These are phyloP conservation scores for Amylostereum chailletii DNA, from an alignment of 1,284 basidiomycete species.

Conservation along the genomic window DNA sequence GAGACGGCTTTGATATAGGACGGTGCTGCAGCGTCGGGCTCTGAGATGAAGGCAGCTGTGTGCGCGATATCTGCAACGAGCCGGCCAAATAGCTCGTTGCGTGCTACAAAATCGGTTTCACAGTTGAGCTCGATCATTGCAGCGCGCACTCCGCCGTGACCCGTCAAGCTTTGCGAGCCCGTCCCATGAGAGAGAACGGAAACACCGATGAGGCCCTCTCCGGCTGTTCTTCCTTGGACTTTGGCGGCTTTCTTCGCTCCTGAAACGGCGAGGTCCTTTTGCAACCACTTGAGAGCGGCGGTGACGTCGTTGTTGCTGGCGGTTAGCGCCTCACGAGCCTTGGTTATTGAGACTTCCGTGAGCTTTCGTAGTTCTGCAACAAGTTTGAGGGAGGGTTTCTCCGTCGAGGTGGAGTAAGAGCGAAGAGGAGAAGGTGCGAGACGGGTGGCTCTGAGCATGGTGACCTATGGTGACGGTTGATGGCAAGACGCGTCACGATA, in stretches of 20 bases:
- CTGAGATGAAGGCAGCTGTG: conserved; percentile 76
- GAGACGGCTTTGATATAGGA: conserved; percentile 32
- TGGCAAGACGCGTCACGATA: background rate
- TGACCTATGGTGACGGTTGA: background rate
- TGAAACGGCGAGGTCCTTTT: conserved; percentile 60
- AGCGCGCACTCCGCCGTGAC: conserved; percentile 53
- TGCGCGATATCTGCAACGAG: conserved; percentile 80
- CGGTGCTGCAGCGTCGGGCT: conserved; percentile 30
- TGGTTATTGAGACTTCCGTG: conserved; percentile 75
- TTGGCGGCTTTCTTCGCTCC: conserved; percentile 82
- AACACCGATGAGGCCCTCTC: conserved; percentile 75
- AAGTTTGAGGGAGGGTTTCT: conserved; percentile 57
- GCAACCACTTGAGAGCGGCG: conserved; percentile 75
- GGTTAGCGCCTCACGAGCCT: conserved; percentile 82
- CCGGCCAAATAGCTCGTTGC: conserved; percentile 77
- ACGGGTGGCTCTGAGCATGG: conserved; percentile 5
- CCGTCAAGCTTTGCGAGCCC: conserved; percentile 20
- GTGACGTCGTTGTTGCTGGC: conserved; percentile 70
- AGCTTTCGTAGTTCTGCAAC: conserved; percentile 82
- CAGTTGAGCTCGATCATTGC: conserved; percentile 92
- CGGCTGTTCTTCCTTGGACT: conserved; percentile 63
- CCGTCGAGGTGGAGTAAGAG: conserved; percentile 29
- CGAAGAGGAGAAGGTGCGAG: conserved; percentile 12
- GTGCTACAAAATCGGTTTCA: conserved; percentile 94
- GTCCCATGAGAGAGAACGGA: conserved; percentile 60